phyloP scores from a whole-genome alignment of 2,329 filamentous ascomycete genomes.

The Pseudogymnoascus sp. region DNA sequence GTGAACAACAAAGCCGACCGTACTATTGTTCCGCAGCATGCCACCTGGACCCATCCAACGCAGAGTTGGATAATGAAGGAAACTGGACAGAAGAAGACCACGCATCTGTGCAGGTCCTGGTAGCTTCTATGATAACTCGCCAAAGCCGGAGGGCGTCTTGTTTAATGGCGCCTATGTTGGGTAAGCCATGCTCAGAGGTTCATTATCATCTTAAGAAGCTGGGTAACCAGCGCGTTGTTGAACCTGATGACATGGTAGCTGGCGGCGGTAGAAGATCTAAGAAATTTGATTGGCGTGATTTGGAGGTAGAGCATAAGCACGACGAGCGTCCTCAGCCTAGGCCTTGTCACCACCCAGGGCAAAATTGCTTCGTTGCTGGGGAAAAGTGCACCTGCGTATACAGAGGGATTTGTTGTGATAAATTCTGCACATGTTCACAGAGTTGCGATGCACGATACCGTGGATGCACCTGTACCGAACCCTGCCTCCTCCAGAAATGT shows the following conservation, averaged over 20 bases:
- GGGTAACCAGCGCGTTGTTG: neutral
- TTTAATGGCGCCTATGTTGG: neutral
- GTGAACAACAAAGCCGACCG: neutral
- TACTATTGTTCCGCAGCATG: neutral
- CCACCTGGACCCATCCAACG: neutral
- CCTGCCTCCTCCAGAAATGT: conserved; percentile 52
- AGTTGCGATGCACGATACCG: neutral
- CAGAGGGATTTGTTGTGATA: neutral
- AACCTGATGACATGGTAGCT: neutral
- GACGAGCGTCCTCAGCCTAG: neutral
- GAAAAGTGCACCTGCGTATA: neutral
- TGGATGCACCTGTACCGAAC: neutral
- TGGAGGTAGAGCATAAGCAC: neutral
- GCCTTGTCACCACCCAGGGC: neutral
- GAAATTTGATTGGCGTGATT: neutral
- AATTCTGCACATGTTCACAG: neutral
- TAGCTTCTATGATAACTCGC: too few species aligned
- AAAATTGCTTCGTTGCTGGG: neutral
- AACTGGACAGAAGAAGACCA: neutral
- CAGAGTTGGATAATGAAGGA: neutral
- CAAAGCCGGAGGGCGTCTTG: neutral
- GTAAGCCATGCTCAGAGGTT: neutral
- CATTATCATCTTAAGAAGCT: neutral
- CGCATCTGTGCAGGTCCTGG: neutral
- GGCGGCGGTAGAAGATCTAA: neutral